A percentile compares a stretch with the other conserved stretches of the same genome.
Conservation (phyloP, 2,329 filamentous ascomycete species). For the Colletotrichum godetiae region DNA sequence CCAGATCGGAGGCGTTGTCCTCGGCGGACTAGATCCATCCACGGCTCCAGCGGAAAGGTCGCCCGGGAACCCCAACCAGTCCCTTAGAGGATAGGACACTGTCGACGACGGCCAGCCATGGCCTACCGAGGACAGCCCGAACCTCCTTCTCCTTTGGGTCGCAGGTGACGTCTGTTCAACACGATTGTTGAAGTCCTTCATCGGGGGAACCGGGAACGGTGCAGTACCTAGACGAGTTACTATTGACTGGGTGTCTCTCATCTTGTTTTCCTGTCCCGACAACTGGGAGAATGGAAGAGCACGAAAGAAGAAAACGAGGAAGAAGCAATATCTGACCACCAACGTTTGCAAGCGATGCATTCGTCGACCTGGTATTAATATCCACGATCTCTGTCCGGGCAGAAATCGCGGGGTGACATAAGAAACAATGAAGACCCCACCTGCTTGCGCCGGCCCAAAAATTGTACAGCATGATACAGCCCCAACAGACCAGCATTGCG, state of each 20-base stretch:
- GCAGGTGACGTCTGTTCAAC: background rate
- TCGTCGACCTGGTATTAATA: background rate
- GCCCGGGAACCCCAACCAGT: constrained; percentile 9
- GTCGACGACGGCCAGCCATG: background rate
- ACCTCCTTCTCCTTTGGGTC: background rate
- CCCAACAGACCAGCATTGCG: background rate
- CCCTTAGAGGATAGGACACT: background rate
- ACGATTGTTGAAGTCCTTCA: background rate
- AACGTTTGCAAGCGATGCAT: background rate
- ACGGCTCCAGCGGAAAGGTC: constrained; percentile 15
- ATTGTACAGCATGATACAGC: background rate
- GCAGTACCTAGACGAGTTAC: background rate
- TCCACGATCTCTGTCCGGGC: background rate
- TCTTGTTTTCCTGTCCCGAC: background rate
- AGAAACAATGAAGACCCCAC: background rate
- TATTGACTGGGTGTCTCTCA: background rate
- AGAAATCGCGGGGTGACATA: background rate
- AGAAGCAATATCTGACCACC: background rate
- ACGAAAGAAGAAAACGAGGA: background rate
- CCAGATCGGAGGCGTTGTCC: background rate
- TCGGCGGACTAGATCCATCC: background rate
- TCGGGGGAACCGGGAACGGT: background rate
- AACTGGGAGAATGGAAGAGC: background rate
- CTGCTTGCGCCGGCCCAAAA: constrained; percentile 11
- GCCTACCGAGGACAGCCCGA: background rate